These are phyloP conservation scores for Aspergillus pseudotamarii DNA, from an alignment of 2,329 filamentous ascomycete genomes.

Conservation along the genomic window DNA sequence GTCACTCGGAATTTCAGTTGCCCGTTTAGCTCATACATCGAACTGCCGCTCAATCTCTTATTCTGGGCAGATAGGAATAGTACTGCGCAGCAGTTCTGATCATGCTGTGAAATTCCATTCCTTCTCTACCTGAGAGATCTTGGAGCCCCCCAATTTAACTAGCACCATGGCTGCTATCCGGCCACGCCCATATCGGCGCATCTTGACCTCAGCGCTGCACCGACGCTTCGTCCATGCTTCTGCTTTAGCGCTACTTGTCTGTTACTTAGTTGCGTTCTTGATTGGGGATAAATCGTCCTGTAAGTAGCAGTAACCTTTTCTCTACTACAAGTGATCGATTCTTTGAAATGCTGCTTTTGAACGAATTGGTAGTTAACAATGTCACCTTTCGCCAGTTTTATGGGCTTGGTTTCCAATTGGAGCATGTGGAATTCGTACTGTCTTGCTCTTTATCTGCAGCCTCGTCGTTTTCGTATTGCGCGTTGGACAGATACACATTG, in stretches of 20 bases:
- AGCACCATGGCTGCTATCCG: slow-evolving; percentile 40
- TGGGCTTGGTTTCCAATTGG: slow-evolving; percentile 89
- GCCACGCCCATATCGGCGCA: slow-evolving; percentile 73
- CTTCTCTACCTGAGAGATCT: slow-evolving; percentile 26
- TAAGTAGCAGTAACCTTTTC: slow-evolving; percentile 49
- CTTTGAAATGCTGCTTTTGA: not conserved
- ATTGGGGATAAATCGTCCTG: slow-evolving; percentile 71
- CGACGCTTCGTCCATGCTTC: slow-evolving; percentile 81
- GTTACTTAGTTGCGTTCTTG: slow-evolving; percentile 71
- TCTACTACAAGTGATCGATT: not conserved
- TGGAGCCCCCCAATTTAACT: slow-evolving; percentile 24
- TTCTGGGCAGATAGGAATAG: not conserved
- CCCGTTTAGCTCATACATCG: not conserved
- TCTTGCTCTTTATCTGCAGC: slow-evolving; percentile 74
- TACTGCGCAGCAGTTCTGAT: slow-evolving; percentile 13
- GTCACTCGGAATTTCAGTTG: slow-evolving; percentile 6
- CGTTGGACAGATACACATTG: slow-evolving; percentile 79
- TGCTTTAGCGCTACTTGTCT: slow-evolving; percentile 67
- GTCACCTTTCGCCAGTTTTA: slow-evolving; percentile 57
- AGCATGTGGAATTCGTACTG: slow-evolving; percentile 70
- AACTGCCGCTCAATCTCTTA: not conserved
- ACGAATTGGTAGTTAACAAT: slow-evolving; percentile 12
- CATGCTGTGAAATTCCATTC: slow-evolving; percentile 26
- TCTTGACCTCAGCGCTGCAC: slow-evolving; percentile 85
- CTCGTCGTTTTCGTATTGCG: slow-evolving; percentile 82